Evolutionary conservation across 2,329 filamentous ascomycete species (phyloP).

Genomic region (Cladosporium sp.): DNA sequence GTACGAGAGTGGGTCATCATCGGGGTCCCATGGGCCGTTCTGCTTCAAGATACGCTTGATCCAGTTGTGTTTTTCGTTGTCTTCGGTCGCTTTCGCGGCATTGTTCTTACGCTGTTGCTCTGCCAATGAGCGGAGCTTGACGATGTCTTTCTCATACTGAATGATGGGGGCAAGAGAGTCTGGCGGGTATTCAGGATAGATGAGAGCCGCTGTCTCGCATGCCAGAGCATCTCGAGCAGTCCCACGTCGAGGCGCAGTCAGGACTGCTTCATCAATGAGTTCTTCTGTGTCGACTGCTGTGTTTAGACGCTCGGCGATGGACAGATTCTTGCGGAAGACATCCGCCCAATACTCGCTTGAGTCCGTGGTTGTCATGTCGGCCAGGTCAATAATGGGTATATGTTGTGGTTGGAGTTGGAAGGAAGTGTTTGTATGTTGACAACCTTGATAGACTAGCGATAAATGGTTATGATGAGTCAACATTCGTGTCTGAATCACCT

Average conservation of each 20-base stretch:
- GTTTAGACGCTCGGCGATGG: neutral
- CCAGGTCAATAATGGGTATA: neutral
- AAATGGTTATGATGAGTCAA: neutral
- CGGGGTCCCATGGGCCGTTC: slow-evolving; percentile 42
- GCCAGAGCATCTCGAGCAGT: slow-evolving; percentile 31
- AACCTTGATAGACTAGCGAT: neutral
- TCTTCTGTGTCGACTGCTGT: neutral
- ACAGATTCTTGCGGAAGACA: slow-evolving; percentile 16
- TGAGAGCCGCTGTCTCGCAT: slow-evolving; percentile 28
- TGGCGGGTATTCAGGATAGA: slow-evolving; percentile 29
- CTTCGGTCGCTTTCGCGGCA: slow-evolving; percentile 28
- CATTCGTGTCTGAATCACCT: neutral
- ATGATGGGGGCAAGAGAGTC: slow-evolving; percentile 24
- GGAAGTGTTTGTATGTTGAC: neutral
- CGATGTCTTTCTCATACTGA: slow-evolving; percentile 37
- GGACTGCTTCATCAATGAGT: slow-evolving; percentile 23
- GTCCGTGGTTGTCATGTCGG: neutral
- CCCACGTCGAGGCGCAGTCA: slow-evolving; percentile 34
- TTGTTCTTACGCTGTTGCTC: slow-evolving; percentile 29
- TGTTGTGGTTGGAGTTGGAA: neutral
- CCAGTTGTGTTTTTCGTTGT: slow-evolving; percentile 27
- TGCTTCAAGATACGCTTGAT: slow-evolving; percentile 31
- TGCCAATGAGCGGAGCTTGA: slow-evolving; percentile 29
- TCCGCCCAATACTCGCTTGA: slow-evolving; percentile 19
- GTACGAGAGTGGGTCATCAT: slow-evolving; percentile 36